Evolutionary conservation across 2,329 filamentous ascomycete genomes (phyloP).

Genomic region (Cytospora piceae): DNA sequence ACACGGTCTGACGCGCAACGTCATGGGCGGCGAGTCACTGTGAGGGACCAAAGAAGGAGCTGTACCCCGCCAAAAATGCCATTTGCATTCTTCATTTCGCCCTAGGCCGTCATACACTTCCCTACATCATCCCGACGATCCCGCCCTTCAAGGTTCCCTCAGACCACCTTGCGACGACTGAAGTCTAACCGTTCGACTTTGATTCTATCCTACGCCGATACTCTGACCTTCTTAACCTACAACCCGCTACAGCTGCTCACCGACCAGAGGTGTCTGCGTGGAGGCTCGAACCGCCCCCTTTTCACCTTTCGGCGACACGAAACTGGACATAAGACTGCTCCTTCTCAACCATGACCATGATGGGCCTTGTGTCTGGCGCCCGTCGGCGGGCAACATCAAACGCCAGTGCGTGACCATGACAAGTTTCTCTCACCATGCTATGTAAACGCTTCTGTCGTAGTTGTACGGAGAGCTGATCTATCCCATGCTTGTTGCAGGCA

Average conservation of each 20-base stretch:
- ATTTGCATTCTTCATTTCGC: slow-evolving; percentile 11
- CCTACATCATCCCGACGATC: slow-evolving; percentile 19
- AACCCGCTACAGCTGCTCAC: background rate
- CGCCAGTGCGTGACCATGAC: slow-evolving; percentile 39
- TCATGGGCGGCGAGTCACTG: slow-evolving; percentile 25
- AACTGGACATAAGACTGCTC: slow-evolving; percentile 34
- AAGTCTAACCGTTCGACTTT: background rate
- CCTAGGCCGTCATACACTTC: slow-evolving; percentile 14
- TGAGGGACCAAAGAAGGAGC: slow-evolving; percentile 6
- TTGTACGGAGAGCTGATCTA: slow-evolving; percentile 43
- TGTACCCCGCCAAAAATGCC: slow-evolving; percentile 22
- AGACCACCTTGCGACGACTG: slow-evolving; percentile 3
- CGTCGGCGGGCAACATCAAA: slow-evolving; percentile 42
- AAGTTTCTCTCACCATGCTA: background rate
- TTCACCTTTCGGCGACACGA: background rate
- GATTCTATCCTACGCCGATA: background rate
- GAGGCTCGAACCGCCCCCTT: slow-evolving; percentile 3
- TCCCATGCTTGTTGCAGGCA: slow-evolving; percentile 47
- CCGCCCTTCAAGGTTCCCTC: slow-evolving; percentile 15
- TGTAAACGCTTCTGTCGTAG: background rate
- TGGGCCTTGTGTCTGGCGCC: slow-evolving; percentile 38
- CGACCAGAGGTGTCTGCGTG: background rate
- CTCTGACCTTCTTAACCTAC: background rate
- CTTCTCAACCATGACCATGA: slow-evolving; percentile 42
- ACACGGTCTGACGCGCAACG: slow-evolving; percentile 25